phyloP scores from a whole-genome alignment of 2,329 filamentous ascomycete species.

The Podosphaera aphanis region DNA sequence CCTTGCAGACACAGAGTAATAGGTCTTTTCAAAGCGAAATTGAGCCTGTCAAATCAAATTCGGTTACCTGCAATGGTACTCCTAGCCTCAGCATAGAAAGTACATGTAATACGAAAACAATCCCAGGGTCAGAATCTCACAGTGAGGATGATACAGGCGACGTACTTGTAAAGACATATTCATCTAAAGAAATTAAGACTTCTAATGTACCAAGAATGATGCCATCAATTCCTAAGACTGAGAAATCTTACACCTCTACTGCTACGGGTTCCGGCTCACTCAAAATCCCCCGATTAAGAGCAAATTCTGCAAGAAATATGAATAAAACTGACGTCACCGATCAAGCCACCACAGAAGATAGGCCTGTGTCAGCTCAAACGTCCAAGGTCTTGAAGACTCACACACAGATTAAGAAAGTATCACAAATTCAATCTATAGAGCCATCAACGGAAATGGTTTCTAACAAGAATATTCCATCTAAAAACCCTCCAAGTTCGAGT shows the following conservation, averaged over 20 bases:
- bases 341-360: neutral
- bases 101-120: neutral
- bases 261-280: neutral
- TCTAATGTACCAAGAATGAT: neutral
- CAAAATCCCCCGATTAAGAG: neutral
- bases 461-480: neutral
- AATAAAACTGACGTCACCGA: neutral
- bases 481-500: neutral
- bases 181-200: neutral
- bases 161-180: neutral
- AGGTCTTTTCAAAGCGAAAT: neutral
- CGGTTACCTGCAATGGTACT: neutral
- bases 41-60: neutral
- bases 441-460: neutral
- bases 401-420: neutral
- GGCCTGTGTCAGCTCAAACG: neutral
- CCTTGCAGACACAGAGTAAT: neutral
- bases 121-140: neutral
- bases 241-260: neutral
- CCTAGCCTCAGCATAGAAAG: neutral
- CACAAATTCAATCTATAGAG: too few relatives aligned
- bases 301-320: neutral
- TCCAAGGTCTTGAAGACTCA: neutral
- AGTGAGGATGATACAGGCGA: neutral
- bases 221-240: neutral